These are phyloP conservation scores for Phytophthora macrochlamydospora DNA, from an alignment of 352 stramenopile genomes.

Conservation along the genomic window DNA sequence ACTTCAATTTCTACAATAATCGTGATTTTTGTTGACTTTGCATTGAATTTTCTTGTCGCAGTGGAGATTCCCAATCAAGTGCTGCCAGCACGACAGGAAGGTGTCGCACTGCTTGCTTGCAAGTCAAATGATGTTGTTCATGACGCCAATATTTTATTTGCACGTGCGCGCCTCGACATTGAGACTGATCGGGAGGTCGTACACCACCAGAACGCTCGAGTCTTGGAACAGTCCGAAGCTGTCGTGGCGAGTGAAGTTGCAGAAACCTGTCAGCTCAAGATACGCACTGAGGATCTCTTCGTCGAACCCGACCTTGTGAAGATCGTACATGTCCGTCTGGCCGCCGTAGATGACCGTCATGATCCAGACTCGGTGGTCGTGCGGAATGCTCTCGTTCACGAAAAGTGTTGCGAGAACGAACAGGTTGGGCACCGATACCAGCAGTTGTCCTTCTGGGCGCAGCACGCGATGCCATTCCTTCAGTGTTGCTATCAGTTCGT, in stretches of 20 bases:
- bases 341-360: conserved; percentile 81
- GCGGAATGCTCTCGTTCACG: conserved; percentile 49
- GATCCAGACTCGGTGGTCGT: conserved; percentile 62
- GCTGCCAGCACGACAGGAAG: too few relatives aligned
- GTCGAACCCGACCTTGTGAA: conserved; percentile 84
- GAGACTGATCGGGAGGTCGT: conserved; percentile 62
- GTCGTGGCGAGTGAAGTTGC: conserved; percentile 47
- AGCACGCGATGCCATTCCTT: conserved; percentile 79
- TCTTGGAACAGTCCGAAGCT: conserved; percentile 67
- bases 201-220: conserved; percentile 46
- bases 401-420: conserved; percentile 64
- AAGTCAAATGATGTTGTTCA: too few relatives aligned
- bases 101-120: too few relatives aligned
- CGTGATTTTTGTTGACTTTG: too few relatives aligned
- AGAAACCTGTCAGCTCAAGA: conserved; percentile 59
- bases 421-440: conserved; percentile 74
- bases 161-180: conserved; percentile 52
- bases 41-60: too few relatives aligned
- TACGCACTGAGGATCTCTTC: conserved; percentile 51
- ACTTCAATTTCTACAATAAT: too few relatives aligned
- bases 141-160: neutral
- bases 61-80: too few relatives aligned
- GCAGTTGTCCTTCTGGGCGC: conserved; percentile 52
- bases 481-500: conserved; percentile 55
- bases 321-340: conserved; percentile 68